Evolutionary conservation across 2,329 filamentous ascomycete genomes (phyloP).

Genomic region (Plenodomus biglobosus): DNA sequence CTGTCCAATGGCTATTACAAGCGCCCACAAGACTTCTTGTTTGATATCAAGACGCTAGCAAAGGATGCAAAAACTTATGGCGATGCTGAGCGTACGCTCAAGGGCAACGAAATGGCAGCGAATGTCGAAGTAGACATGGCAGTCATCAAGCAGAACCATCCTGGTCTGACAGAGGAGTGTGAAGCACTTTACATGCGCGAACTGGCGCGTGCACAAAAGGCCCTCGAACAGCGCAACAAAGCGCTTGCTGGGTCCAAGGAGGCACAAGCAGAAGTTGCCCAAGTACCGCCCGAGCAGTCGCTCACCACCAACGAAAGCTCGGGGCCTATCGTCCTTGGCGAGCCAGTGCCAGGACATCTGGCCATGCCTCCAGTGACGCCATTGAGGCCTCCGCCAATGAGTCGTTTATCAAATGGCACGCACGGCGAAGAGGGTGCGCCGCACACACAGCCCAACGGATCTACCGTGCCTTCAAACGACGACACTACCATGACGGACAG

Average conservation of each 20-base stretch:
- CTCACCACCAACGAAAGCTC: slow-evolving; percentile 48
- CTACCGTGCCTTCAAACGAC: slow-evolving; percentile 46
- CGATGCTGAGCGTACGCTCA: slow-evolving; percentile 80
- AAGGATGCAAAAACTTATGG: slow-evolving; percentile 81
- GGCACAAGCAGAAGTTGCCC: slow-evolving; percentile 45
- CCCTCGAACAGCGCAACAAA: slow-evolving; percentile 56
- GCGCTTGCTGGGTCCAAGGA: slow-evolving; percentile 43
- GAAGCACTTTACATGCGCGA: slow-evolving; percentile 74
- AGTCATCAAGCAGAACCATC: slow-evolving; percentile 61
- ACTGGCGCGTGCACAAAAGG: slow-evolving; percentile 64
- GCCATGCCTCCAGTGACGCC: slow-evolving; percentile 50
- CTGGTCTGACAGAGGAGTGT: slow-evolving; percentile 64
- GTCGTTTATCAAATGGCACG: slow-evolving; percentile 63
- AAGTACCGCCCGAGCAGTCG: slow-evolving; percentile 47
- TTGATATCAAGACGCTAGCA: slow-evolving; percentile 80
- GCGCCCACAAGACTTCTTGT: slow-evolving; percentile 82
- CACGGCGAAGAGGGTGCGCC: slow-evolving; percentile 36
- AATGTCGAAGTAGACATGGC: slow-evolving; percentile 95
- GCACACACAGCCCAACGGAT: slow-evolving; percentile 47
- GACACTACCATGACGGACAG: slow-evolving; percentile 51
- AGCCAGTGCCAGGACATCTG: slow-evolving; percentile 59
- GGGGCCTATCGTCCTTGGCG: slow-evolving; percentile 60
- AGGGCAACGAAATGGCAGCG: slow-evolving; percentile 85
- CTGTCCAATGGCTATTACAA: slow-evolving; percentile 96
- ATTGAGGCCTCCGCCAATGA: slow-evolving; percentile 45